Base-by-base conservation (phyloP, 2,329 filamentous ascomycete genomes). In the Anthostomella pinea region DNA sequence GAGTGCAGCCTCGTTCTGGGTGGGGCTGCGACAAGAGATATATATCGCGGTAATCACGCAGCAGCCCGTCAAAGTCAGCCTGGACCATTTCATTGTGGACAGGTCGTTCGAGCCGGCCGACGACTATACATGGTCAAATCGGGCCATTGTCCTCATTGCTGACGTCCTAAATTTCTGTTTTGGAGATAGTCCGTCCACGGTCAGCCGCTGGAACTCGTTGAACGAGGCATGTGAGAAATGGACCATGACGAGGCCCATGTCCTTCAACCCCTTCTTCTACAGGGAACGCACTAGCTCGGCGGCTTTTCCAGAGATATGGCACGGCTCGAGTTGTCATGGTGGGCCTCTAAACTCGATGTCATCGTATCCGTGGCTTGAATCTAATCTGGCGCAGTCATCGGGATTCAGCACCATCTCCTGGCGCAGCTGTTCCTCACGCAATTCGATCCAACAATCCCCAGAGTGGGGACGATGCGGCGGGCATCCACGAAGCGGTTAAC, bases 101-200 rank as follows among this genome's bases (percentile, higher is more conserved):
- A 67, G 68, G n/a, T 68, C 67, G 0, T 64, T 75, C 8, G 59
- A 64, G 2, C 58, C 65, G 0, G 64, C 67, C 0, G 68, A 69
- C 27, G 77, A 80, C 43, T 71, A 70, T 40, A 66, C 65, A 1
- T 81, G 77, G 77, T 72, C 77, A 2, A 81, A 82, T 53, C 68
- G 77, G 11, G 74, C 79, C 11, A 69, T 83, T 0, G 69, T 79
- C 3, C 73, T 79, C 48, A 78, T 77, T 35, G 77, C 77, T n/a
- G 76, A 81, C 43, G 75, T 82, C 1, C 59, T 83, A 11, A 76
- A 80, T 42, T 81, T 73, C 48, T 83, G 79, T 52, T 83, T 81
- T 46, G 68, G 70, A 2, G 60, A 67, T 11, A 54, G 49, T 11
- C 53, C 59, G 45, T 53, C 51, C 44, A 61, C 39, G 43, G 57